phyloP scores from a whole-genome alignment of 306 rosid species.

The Begonia peltatifolia region DNA sequence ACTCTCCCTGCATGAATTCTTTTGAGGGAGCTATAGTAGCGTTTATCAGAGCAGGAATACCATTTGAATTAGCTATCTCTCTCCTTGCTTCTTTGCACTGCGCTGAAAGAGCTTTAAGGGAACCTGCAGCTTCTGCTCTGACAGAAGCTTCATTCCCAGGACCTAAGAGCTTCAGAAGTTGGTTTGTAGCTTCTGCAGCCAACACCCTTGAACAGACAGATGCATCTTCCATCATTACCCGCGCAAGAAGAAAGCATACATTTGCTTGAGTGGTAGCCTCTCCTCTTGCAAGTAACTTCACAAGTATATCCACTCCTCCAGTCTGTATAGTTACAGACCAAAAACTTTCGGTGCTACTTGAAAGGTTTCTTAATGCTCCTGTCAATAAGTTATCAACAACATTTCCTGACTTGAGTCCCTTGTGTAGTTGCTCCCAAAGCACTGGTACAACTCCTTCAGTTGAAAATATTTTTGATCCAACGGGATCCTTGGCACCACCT shows the following conservation, averaged over 20 bases:
- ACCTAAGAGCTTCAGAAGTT: slow-evolving; percentile 82
- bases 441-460: slow-evolving; percentile 99
- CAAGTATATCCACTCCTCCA: slow-evolving; percentile 78
- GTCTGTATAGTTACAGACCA: slow-evolving; percentile 81
- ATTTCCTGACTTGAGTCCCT: slow-evolving; percentile 59
- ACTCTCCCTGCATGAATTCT: slow-evolving; percentile 97
- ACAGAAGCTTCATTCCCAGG: slow-evolving; percentile 80
- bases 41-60: slow-evolving; percentile 90
- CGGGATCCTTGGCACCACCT: slow-evolving; percentile 86
- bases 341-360: slow-evolving; percentile 88
- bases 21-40: slow-evolving; percentile 99
- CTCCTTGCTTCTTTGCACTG: slow-evolving; percentile 91
- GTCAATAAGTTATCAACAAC: slow-evolving; percentile 78
- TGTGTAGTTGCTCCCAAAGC: slow-evolving; percentile 74
- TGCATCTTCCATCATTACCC: slow-evolving; percentile 88
- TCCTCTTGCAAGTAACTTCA: slow-evolving; percentile 70
- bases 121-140: slow-evolving; percentile 99
- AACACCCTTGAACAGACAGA: slow-evolving; percentile 73
- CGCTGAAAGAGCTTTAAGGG: slow-evolving; percentile 85
- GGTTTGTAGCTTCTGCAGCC: slow-evolving; percentile 70
- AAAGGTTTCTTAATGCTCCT: slow-evolving; percentile 85
- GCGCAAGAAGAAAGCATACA: slow-evolving; percentile 85
- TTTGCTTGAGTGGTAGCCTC: slow-evolving; percentile 70
- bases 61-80: slow-evolving; percentile 78
- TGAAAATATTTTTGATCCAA: slow-evolving; percentile 92